Evolutionary conservation across 257 asterid species (phyloP).

Genomic region (Solanum sejunctum): DNA sequence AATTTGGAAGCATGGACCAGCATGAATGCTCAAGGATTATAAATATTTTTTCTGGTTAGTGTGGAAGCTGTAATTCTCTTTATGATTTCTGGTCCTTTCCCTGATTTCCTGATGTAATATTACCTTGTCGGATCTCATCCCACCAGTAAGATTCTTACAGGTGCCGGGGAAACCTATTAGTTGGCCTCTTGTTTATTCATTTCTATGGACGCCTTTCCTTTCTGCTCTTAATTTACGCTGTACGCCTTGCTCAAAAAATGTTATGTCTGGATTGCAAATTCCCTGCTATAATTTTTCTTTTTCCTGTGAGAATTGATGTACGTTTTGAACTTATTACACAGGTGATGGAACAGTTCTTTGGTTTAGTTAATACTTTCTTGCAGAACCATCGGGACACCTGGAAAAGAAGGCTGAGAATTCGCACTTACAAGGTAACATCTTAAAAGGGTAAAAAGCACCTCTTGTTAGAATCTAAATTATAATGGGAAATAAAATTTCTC

Average conservation of each 20-base stretch:
- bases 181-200: background rate
- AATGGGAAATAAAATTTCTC: background rate
- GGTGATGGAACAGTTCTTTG: conserved; percentile 98
- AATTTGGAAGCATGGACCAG: background rate
- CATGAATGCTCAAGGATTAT: background rate
- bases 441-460: conserved; percentile 3
- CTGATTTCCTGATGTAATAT: background rate
- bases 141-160: background rate
- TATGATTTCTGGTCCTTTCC: background rate
- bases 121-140: background rate
- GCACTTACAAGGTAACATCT: conserved; percentile 74
- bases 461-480: background rate
- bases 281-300: background rate
- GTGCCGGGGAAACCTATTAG: background rate
- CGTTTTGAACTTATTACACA: conserved; percentile 20
- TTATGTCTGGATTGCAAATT: background rate
- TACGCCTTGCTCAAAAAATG: background rate
- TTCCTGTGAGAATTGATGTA: background rate
- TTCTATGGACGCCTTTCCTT: background rate
- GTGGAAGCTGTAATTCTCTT: background rate
- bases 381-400: conserved; percentile 83
- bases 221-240: background rate
- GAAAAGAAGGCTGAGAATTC: conserved; percentile 82
- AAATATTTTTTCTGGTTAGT: background rate
- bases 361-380: conserved; percentile 86